Evolutionary conservation across 2,329 filamentous ascomycete species (phyloP), one percentile per base, ranked within the genome.

Genomic region (Botrytis fragariae): DNA sequence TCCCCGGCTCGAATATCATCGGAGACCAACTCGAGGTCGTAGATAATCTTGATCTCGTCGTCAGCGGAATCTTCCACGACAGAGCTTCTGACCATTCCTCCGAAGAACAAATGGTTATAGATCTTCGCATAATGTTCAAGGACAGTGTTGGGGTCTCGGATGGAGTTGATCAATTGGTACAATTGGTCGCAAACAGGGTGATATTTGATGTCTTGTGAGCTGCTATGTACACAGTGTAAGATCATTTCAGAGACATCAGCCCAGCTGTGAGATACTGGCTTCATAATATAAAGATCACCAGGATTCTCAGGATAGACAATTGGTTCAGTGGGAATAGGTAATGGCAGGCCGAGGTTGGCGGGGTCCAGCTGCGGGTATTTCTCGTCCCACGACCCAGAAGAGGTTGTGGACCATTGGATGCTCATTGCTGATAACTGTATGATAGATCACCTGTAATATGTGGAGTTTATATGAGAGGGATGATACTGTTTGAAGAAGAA

Each of bases 121-220:
- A 65, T 35, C 5, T 35, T 4, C 14, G 1, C 20, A 10, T n/a
- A 67, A 1, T 22, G 2, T 67, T n/a, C 0, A 10, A 67, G 22
- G 9, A 54, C 6, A 5, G 8, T 20, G 2, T 22, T 6, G 14
- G 16, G 14, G 45, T 42, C 25, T 18, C 0, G 18, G 35, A 4
- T 16, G 35, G 4, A 35, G 2, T 4, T 2, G n/a, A 18, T 9
- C 0, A 6, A 9, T 29, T n/a, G 48, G 51, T 4, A 8, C 2
- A 54, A 18, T 18, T 18, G 51, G n/a, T 29, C 14, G 14, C 8
- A 32, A 57, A 9, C 1, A 29, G n/a, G 14, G n/a, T 29, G 51
- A 57, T 16, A 57, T 57, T 29, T 7, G n/a, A 57, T 18, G 14
- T 18, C 16, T 57, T 29, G 14, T 6, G 45, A 51, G 4, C n/a